These are phyloP conservation scores for Marsdenia floribunda DNA, from an alignment of 257 asterid species.

Conservation along the genomic window DNA sequence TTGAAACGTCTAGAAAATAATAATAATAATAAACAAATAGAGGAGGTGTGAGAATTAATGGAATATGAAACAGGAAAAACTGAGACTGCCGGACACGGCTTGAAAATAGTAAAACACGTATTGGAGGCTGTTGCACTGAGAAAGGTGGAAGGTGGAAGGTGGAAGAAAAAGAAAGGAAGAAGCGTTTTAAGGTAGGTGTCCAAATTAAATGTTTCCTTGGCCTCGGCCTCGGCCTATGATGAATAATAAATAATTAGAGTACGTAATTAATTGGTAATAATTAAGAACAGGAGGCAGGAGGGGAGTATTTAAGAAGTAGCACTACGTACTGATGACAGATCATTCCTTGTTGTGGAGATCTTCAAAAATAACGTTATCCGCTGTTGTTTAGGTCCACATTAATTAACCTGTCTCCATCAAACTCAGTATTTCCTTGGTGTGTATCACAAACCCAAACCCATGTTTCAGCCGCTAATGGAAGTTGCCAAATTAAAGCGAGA, in stretches of 20 bases:
- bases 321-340: slow-evolving; percentile 9
- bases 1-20: too few relatives aligned
- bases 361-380: slow-evolving; percentile 10
- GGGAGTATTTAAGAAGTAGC: too few relatives aligned
- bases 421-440: not conserved
- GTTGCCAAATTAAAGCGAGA: not conserved
- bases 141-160: not conserved
- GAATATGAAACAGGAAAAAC: too few relatives aligned
- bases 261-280: too few relatives aligned
- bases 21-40: too few relatives aligned
- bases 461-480: not conserved
- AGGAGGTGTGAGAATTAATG: too few relatives aligned
- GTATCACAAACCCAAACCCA: not conserved
- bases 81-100: slow-evolving; percentile 10
- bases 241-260: too few relatives aligned
- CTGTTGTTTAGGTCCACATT: not conserved
- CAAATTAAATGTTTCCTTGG: not conserved
- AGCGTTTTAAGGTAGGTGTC: not conserved
- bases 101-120: not conserved
- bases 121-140: not conserved
- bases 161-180: not conserved
- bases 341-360: slow-evolving; percentile 17
- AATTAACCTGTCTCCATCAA: slow-evolving; percentile 3
- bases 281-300: too few relatives aligned
- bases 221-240: too few relatives aligned